These are phyloP conservation scores for Pseudovirgaria hyperparasitica DNA, from an alignment of 2,329 filamentous ascomycete species.

Conservation along the genomic window DNA sequence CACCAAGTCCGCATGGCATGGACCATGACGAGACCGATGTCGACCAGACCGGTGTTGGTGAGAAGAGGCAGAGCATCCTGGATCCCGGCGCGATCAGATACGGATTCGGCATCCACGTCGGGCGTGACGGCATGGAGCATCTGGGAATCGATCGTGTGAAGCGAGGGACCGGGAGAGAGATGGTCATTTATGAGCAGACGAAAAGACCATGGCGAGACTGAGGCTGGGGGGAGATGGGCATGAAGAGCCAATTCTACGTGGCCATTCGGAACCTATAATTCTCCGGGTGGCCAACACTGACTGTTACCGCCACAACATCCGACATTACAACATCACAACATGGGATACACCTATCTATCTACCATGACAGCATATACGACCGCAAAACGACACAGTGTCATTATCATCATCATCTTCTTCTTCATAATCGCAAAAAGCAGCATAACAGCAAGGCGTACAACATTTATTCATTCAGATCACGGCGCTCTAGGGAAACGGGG, in stretches of 20 bases:
- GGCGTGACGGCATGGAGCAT: slow-evolving; percentile 46
- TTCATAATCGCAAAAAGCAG: no score
- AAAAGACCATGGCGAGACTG: slow-evolving; percentile 5
- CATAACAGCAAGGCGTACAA: no score
- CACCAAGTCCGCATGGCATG: slow-evolving; percentile 6
- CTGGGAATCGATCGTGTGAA: slow-evolving; percentile 46
- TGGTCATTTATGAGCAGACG: slow-evolving; percentile 26
- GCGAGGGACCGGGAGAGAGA: slow-evolving; percentile 20
- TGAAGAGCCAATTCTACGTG: background rate
- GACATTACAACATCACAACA: no score
- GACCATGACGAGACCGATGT: slow-evolving; percentile 7
- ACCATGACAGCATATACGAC: no score
- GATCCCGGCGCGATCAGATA: slow-evolving; percentile 30
- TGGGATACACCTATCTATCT: no score
- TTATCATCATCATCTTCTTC: no score
- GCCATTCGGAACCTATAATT: background rate
- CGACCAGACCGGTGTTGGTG: slow-evolving; percentile 5
- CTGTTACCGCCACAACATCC: no score
- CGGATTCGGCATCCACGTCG: slow-evolving; percentile 44
- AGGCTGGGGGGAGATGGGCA: slow-evolving; percentile 13
- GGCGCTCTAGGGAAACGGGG: no score
- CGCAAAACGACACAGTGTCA: no score
- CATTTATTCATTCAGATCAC: no score
- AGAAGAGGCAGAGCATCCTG: slow-evolving; percentile 16
- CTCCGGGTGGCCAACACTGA: no score